Conservation (phyloP, 495 filamentous ascomycete species). For the Lasiosphaeriaceae sp. region DNA sequence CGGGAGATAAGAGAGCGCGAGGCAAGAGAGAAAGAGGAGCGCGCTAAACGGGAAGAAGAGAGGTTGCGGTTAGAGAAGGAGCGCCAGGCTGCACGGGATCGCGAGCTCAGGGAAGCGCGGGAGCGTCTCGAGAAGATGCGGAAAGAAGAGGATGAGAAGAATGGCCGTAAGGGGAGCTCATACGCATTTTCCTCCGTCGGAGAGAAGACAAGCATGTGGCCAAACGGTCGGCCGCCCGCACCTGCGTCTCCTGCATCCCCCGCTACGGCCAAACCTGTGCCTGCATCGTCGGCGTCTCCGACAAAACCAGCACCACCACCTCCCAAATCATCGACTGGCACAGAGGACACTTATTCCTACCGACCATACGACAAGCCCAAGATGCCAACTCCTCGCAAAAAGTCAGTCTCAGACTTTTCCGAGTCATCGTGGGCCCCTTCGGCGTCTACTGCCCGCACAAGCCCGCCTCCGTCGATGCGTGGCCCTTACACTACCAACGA, state of each 20-base stretch:
- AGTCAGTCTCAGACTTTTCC: constrained; percentile 65
- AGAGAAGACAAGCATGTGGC: constrained; percentile 56
- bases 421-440: constrained; percentile 82
- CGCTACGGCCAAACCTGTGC: constrained; percentile 4
- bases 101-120: constrained; percentile 26
- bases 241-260: constrained; percentile 22
- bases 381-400: constrained; percentile 42
- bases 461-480: constrained; percentile 73
- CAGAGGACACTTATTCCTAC: constrained; percentile 70
- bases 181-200: constrained; percentile 53
- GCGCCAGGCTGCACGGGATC: constrained; percentile 26
- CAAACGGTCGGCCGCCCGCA: constrained; percentile 40
- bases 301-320: constrained; percentile 37
- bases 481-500: constrained; percentile 78
- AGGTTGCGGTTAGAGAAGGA: constrained; percentile 36
- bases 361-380: constrained; percentile 77
- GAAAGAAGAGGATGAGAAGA: constrained; percentile 34
- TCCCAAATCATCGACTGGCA: constrained; percentile 58
- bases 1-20: constrained; percentile 32
- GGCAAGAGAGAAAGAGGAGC: constrained; percentile 25
- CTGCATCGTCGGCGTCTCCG: constrained; percentile 17
- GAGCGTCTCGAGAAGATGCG: constrained; percentile 35
- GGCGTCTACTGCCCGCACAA: constrained; percentile 77
- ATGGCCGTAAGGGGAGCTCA: constrained; percentile 34
- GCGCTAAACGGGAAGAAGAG: constrained; percentile 24